These are phyloP conservation scores for Sambucus nigra DNA, from an alignment of 129 eudicot species.

Conservation along the genomic window DNA sequence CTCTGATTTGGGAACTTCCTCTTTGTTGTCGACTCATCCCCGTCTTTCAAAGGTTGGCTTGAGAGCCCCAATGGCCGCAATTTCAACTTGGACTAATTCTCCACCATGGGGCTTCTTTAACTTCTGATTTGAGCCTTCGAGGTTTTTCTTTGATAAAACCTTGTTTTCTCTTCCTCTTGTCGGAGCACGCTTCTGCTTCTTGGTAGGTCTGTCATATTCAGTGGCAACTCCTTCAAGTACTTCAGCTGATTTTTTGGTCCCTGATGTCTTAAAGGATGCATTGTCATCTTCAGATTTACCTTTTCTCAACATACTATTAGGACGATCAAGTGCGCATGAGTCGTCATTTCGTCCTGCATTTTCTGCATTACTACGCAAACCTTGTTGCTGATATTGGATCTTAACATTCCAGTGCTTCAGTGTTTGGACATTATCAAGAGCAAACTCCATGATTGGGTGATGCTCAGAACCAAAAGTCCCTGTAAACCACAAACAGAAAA, in stretches of 20 bases:
- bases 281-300: conserved; percentile 26
- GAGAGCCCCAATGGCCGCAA: conserved; percentile 1
- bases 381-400: conserved; percentile 57
- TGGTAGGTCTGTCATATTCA: too few species aligned
- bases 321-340: conserved; percentile 13
- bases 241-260: conserved; percentile 8
- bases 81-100: conserved; percentile 6
- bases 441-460: conserved; percentile 98
- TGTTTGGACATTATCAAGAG: conserved; percentile 76
- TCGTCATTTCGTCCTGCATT: conserved; percentile 16
- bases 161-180: conserved; percentile 13
- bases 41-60: conserved; percentile 6
- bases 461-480: conserved; percentile 80
- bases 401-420: conserved; percentile 66
- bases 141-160: conserved; percentile 5
- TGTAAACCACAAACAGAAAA: conserved; percentile 17
- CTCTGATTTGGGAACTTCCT: conserved; percentile 27
- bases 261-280: conserved; percentile 9
- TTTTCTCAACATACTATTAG: conserved; percentile 31
- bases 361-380: conserved; percentile 10
- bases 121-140: conserved; percentile 8
- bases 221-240: too few species aligned
- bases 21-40: conserved; percentile 19
- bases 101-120: conserved; percentile 7
- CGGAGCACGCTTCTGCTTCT: too few species aligned